Evolutionary conservation across 805 yeast genomes (phyloP).

Genomic region (Kodamaea laetipori): DNA sequence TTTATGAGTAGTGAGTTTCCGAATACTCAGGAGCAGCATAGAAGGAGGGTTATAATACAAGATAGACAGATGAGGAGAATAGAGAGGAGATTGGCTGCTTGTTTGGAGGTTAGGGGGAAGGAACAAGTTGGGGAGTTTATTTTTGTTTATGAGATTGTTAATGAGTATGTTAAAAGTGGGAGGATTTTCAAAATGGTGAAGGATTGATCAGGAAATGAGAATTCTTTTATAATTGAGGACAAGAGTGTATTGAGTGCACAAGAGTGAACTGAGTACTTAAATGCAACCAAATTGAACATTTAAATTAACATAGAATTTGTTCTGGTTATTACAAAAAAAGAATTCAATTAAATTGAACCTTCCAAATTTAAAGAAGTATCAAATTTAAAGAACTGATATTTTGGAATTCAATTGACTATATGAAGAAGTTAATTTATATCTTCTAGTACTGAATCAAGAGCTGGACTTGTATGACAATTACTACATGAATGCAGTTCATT

Average conservation of each 20-base stretch:
- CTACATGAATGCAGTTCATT: too few species aligned
- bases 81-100: conserved; percentile 29
- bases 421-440: too few species aligned
- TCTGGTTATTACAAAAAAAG: too few species aligned
- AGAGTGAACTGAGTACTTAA: too few species aligned
- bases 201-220: not conserved
- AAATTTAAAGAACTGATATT: too few species aligned
- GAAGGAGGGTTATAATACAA: conserved; percentile 22
- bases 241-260: too few species aligned
- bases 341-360: not conserved
- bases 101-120: conserved; percentile 20
- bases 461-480: too few species aligned
- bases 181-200: conserved; percentile 6
- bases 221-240: not conserved
- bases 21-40: conserved; percentile 31
- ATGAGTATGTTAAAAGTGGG: conserved; percentile 26
- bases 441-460: too few species aligned
- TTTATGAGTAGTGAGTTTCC: conserved; percentile 43
- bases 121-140: conserved; percentile 33
- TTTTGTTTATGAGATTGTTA: conserved; percentile 33
- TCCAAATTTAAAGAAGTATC: too few species aligned
- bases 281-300: too few species aligned
- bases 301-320: too few species aligned
- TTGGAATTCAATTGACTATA: too few species aligned
- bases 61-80: conserved; percentile 30